Base-by-base conservation (phyloP, 495 filamentous ascomycete genomes). In the Lepidopterella palustris region DNA sequence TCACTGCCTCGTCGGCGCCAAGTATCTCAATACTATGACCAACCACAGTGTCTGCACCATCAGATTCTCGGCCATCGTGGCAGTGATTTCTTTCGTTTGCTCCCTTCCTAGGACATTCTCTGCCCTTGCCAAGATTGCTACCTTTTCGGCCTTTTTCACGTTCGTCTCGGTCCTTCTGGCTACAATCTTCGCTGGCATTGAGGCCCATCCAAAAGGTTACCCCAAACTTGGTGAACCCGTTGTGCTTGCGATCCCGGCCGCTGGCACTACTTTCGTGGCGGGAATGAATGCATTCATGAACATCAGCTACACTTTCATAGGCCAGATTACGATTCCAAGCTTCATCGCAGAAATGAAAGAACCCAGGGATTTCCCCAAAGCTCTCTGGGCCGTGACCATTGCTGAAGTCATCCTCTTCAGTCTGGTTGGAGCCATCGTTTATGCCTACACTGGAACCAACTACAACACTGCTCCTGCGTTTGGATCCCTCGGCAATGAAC, bases 271-370 rank as follows among this genome's bases (percentile, higher is more conserved):
- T 0, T 93, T 90, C 58, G 87, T 95, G 15, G 74, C 76, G 4
- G 90, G 86, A 6, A 80, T 92, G 73, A 89, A 81, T 50, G 90
- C 89, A 1, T 93, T 93, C 74, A 74, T 95, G 63, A 95, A 95
- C 71, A 95, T 95, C 68, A 84, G 82, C 72, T 95, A 93, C 72
- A 95, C 90, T 5, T 93, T 95, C 73, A 93, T 95, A 62, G 90
- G 90, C 3, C 90, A 95, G 70, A 95, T 95, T 71, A 95, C 90
- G 0, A 77, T 95, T 24, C 90, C 90, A 2, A 88, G 84, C 65
- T 95, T 95, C 76, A 95, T 95, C 62, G 90, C 90, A 4, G 90
- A 95, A 70, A 95, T 95, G 90, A 84, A 82, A 68, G 81, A 93
- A 32, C 90, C 90, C 0, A 79, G 78, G 57, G 90, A 95, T 62